These are phyloP conservation scores for Fusarium globosum DNA, from an alignment of 2,329 filamentous ascomycete genomes.

Conservation along the genomic window DNA sequence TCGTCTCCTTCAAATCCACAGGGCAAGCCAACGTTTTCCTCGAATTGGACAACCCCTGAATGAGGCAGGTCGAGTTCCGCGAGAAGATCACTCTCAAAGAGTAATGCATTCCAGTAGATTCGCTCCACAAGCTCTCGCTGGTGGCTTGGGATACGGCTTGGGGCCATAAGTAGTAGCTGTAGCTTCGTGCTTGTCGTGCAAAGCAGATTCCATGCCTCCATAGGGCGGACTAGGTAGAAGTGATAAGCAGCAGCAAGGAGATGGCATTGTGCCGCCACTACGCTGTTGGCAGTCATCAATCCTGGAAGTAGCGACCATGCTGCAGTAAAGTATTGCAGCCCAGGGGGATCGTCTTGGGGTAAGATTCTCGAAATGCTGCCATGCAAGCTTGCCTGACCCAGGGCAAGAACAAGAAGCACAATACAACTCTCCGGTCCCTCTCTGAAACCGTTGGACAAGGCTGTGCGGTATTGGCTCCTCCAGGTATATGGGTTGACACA, in stretches of 20 bases:
- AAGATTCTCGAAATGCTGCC: slow-evolving; percentile 81
- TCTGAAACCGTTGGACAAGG: slow-evolving; percentile 79
- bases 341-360: slow-evolving; percentile 76
- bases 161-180: slow-evolving; percentile 80
- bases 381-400: slow-evolving; percentile 79
- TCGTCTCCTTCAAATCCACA: slow-evolving; percentile 81
- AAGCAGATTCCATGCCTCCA: slow-evolving; percentile 85
- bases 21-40: slow-evolving; percentile 82
- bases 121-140: slow-evolving; percentile 80
- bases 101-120: slow-evolving; percentile 85
- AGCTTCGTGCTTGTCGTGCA: slow-evolving; percentile 85
- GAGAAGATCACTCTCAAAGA: slow-evolving; percentile 83
- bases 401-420: slow-evolving; percentile 79
- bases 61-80: slow-evolving; percentile 85
- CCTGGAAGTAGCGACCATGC: slow-evolving; percentile 82
- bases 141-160: slow-evolving; percentile 74
- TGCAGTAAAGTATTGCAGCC: slow-evolving; percentile 81
- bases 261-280: slow-evolving; percentile 82
- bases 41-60: slow-evolving; percentile 84
- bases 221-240: slow-evolving; percentile 82
- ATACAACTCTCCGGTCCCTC: slow-evolving; percentile 86
- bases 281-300: slow-evolving; percentile 83
- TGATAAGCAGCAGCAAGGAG: slow-evolving; percentile 84
- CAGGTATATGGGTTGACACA: slow-evolving; percentile 87
- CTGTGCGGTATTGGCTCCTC: slow-evolving; percentile 79